phyloP scores from a whole-genome alignment of 1,284 basidiomycete genomes.

The Entoloma clypeatum region DNA sequence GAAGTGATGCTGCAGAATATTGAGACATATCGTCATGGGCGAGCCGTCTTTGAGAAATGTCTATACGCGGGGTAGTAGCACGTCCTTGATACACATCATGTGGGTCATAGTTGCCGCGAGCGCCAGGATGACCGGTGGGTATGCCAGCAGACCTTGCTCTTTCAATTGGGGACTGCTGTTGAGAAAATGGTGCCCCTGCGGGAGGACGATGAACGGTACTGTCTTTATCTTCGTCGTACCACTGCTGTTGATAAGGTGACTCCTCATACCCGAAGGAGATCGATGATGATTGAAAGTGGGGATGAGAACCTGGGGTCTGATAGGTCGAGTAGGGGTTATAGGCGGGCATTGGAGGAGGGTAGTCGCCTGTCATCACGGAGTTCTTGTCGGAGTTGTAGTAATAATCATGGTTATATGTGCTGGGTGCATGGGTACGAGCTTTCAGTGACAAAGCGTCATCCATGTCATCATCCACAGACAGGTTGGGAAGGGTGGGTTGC shows the following conservation, averaged over 20 bases:
- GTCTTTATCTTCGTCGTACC: conserved; percentile 61
- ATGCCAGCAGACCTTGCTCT: conserved; percentile 22
- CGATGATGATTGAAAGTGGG: conserved; percentile 55
- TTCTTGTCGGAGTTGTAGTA: conserved; percentile 50
- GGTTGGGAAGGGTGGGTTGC: conserved; percentile 94
- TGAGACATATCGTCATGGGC: conserved; percentile 34
- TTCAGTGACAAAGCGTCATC: conserved; percentile 59
- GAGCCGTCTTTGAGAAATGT: conserved; percentile 23
- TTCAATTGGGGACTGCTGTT: conserved; percentile 35
- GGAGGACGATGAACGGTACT: conserved; percentile 55
- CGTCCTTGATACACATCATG: conserved; percentile 53
- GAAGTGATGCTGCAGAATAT: conserved; percentile 15
- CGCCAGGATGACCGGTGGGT: conserved; percentile 23
- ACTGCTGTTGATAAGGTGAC: conserved; percentile 35
- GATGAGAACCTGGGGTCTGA: conserved; percentile 43
- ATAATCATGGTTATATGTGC: conserved; percentile 52
- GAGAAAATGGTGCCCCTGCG: conserved; percentile 51
- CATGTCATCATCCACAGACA: conserved; percentile 79
- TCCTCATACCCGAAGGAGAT: conserved; percentile 51
- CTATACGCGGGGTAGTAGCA: conserved; percentile 28
- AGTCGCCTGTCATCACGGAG: conserved; percentile 34
- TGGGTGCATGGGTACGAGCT: conserved; percentile 54
- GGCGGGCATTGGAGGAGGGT: conserved; percentile 71
- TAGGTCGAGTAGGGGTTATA: conserved; percentile 56
- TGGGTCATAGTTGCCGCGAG: conserved; percentile 34